Evolutionary conservation across 176 grass and related monocot genomes (phyloP), one percentile per base, ranked within the genome.

Genomic region (Triticum aestivum): DNA sequence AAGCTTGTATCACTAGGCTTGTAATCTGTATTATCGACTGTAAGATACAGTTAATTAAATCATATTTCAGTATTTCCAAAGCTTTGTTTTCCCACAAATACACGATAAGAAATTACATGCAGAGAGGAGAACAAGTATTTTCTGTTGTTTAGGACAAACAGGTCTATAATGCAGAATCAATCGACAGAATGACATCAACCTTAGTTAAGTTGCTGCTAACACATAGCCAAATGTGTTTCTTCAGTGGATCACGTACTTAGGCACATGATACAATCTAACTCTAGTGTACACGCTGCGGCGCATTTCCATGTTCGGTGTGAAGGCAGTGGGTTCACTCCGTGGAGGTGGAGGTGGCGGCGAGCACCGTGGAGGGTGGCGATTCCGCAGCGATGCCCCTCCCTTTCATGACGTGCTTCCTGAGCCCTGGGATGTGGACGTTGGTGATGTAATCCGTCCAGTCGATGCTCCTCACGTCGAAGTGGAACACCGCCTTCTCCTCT

Each of bases 401-500:
- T 71, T 90, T 98, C 90, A 94, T 92, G 86, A 96, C 93, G 86
- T 96, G 88, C 85, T 93, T 98, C 65, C 90, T 84, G 64, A 98
- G 86, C 18, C 93, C 96, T 11, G 96, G 96, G 86, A 98, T 90
- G 89, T 96, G 96, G 5, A 98, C 93, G 54, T 91, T 91, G 47
- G 90, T 85, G 72, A 98, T 91, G 90, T 98, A 98, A 49, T 94
- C 91, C 20, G 89, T 73, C 96, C 96, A 98, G 89, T 94, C 83
- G 18, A 98, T 86, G 84, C 88, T 86, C 56, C 73, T n/a, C 20
- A 95, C 93, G 85, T 95, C 90, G 91, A 94, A 98, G 54, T 90
- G 78, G 85, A 95, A 98, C 52, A 69, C 69, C 27, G 51, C 64
- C 86, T 73, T 89, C 86, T 98, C 96, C 84, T 86, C 91, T 14